Evolutionary conservation across 2,329 filamentous ascomycete genomes (phyloP).

Genomic region (Thyridium curvatum): DNA sequence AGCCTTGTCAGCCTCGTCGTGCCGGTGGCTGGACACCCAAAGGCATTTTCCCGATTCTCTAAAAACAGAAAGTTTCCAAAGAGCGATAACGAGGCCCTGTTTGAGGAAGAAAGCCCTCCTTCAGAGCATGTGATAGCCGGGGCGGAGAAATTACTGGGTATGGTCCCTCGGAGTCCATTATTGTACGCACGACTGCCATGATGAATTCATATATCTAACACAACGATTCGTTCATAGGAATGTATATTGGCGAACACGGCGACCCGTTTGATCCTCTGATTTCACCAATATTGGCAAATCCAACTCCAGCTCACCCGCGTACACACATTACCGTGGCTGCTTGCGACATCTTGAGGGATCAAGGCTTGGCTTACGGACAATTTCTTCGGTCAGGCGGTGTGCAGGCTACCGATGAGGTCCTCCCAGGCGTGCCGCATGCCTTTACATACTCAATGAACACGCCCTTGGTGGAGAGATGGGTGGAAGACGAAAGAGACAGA

Average conservation of each 20-base stretch:
- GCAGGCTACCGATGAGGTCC: not conserved
- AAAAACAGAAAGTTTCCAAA: not conserved
- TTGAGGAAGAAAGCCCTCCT: not conserved
- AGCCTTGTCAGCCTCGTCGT: not conserved
- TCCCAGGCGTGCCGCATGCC: not conserved
- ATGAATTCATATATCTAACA: too few species aligned
- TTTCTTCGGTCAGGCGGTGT: not conserved
- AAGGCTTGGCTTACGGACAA: not conserved
- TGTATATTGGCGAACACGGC: not conserved
- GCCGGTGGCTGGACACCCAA: not conserved
- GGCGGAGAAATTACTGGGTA: not conserved
- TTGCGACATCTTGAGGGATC: not conserved
- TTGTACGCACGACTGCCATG: too few species aligned
- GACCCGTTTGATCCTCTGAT: not conserved
- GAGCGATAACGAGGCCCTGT: not conserved
- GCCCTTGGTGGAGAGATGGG: not conserved
- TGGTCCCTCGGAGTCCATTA: too few species aligned
- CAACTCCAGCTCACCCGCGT: not conserved
- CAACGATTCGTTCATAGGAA: too few species aligned
- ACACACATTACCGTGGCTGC: not conserved
- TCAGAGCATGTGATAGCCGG: not conserved
- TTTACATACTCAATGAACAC: not conserved
- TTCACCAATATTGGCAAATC: not conserved
- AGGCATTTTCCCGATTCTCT: not conserved
- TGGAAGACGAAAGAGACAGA: not conserved